phyloP scores from a whole-genome alignment of 2,329 filamentous ascomycete species.

The Phoma sp. region DNA sequence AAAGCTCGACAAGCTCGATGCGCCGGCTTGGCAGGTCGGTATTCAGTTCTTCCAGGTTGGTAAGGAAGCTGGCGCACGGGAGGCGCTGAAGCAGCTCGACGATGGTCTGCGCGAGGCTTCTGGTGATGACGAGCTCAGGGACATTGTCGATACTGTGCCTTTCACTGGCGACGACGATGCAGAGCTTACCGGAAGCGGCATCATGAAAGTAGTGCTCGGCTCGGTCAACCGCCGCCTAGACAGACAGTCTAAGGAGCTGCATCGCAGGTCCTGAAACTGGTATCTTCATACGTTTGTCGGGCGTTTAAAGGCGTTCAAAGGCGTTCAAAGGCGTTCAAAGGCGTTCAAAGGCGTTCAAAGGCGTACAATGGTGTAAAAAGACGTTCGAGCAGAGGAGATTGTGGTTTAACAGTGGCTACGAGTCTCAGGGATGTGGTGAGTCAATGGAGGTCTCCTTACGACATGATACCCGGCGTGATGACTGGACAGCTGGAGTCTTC shows the following conservation, averaged over 20 bases:
- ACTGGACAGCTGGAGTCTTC: no score
- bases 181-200: conserved; percentile 69
- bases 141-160: conserved; percentile 91
- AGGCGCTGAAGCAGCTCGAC: conserved; percentile 75
- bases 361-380: not conserved
- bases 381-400: not conserved
- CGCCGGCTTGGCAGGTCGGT: conserved; percentile 81
- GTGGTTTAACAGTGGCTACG: not conserved
- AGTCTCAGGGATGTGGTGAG: no score
- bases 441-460: not conserved
- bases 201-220: conserved; percentile 81
- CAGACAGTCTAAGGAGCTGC: conserved; percentile 47
- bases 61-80: conserved; percentile 68
- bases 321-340: not conserved
- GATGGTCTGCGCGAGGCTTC: conserved; percentile 67
- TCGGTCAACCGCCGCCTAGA: conserved; percentile 73
- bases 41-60: conserved; percentile 98
- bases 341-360: not conserved
- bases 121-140: conserved; percentile 66
- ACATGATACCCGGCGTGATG: no score
- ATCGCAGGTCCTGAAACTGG: conserved; percentile 18
- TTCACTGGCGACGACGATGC: conserved; percentile 64
- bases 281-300: not conserved
- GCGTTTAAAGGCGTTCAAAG: not conserved
- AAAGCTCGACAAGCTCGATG: conserved; percentile 72